These are phyloP conservation scores for Neurospora sp. DNA, from an alignment of 495 filamentous ascomycete species.

Conservation along the genomic window DNA sequence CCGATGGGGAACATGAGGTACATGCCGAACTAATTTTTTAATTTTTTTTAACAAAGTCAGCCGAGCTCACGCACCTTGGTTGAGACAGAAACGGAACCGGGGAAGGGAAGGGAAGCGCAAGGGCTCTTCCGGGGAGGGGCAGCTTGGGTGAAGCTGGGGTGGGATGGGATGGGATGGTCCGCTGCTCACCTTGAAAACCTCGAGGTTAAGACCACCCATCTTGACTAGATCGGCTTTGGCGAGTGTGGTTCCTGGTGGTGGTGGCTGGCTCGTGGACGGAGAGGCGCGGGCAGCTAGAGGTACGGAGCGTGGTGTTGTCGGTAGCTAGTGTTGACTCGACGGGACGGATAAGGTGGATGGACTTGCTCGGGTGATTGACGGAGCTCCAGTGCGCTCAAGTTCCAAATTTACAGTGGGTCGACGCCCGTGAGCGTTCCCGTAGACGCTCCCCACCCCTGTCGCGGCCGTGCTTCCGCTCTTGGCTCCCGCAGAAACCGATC, in stretches of 20 bases:
- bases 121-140: background rate
- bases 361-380: background rate
- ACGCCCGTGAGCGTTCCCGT: background rate
- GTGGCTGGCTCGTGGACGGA: slow-evolving; percentile 16
- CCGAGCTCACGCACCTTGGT: background rate
- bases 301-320: background rate
- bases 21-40: slow-evolving; percentile 66
- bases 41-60: background rate
- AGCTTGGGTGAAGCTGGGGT: background rate
- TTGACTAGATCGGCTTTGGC: background rate
- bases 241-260: background rate
- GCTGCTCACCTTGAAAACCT: slow-evolving; percentile 78
- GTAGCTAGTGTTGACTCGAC: background rate
- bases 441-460: background rate
- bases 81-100: background rate
- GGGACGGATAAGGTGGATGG: background rate
- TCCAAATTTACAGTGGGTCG: slow-evolving; percentile 7
- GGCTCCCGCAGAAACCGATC: background rate
- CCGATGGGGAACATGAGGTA: slow-evolving; percentile 98
- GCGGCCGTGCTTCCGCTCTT: background rate
- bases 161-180: background rate
- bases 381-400: background rate
- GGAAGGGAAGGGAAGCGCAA: slow-evolving; percentile 1
- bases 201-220: slow-evolving; percentile 83
- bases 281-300: background rate